Evolutionary conservation across 805 yeast species (phyloP).

Genomic region (Kodamaea jinghongensis): DNA sequence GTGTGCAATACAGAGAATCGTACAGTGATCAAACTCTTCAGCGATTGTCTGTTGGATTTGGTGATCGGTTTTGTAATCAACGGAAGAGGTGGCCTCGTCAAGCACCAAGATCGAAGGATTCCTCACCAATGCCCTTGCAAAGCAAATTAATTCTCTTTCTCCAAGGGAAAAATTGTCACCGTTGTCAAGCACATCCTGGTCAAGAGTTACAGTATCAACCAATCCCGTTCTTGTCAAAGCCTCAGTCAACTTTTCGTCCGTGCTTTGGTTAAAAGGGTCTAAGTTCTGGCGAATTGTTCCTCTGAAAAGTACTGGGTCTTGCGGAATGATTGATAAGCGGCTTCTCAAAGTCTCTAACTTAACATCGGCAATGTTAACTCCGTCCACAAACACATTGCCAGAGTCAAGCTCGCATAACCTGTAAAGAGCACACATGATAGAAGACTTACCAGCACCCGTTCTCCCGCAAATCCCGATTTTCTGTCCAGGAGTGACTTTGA

Average conservation of each 20-base stretch:
- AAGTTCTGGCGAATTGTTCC: constrained; percentile 57
- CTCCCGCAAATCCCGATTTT: constrained; percentile 86
- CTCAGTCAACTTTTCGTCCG: constrained; percentile 55
- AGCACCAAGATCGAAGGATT: constrained; percentile 70
- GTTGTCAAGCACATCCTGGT: constrained; percentile 54
- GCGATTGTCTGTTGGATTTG: constrained; percentile 69
- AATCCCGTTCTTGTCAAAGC: constrained; percentile 57
- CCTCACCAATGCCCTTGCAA: constrained; percentile 78
- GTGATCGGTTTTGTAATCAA: constrained; percentile 83
- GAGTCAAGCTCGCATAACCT: constrained; percentile 49
- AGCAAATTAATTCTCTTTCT: constrained; percentile 72
- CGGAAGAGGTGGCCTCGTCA: constrained; percentile 80
- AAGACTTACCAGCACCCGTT: constrained; percentile 82
- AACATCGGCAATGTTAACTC: constrained; percentile 48
- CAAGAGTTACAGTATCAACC: constrained; percentile 34
- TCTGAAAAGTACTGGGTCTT: constrained; percentile 63
- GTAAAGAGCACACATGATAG: constrained; percentile 63
- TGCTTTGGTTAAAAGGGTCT: constrained; percentile 55
- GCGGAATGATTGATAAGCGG: constrained; percentile 64
- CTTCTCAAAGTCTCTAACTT: constrained; percentile 56
- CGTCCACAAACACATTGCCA: constrained; percentile 56
- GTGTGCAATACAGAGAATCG: constrained; percentile 86
- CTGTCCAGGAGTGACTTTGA: constrained; percentile 51
- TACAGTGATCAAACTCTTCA: constrained; percentile 63
- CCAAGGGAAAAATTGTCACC: constrained; percentile 74